Conservation (phyloP, 495 filamentous ascomycete genomes). For the Aspergillus steynii region DNA sequence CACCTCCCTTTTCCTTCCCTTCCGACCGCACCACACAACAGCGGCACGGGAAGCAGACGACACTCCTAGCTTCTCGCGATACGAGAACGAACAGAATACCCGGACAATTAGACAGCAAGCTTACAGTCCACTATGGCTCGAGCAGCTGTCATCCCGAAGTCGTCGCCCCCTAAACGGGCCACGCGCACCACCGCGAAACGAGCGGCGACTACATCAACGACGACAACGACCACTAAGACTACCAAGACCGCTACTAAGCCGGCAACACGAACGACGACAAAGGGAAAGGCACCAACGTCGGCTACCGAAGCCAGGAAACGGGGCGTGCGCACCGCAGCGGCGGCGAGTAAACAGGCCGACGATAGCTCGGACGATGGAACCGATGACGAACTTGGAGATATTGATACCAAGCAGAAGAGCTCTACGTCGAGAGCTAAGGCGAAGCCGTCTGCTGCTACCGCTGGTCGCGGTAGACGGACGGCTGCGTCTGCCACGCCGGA, state of each 20-base stretch:
- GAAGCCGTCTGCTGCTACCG: conserved; percentile 19
- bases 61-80: not conserved
- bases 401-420: conserved; percentile 23
- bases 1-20: not conserved
- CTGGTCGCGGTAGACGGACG: conserved; percentile 22
- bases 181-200: conserved; percentile 30
- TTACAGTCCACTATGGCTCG: conserved; percentile 37
- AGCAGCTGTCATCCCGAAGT: conserved; percentile 40
- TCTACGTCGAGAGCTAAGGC: conserved; percentile 19
- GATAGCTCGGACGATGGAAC: conserved; percentile 34
- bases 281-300: conserved; percentile 15
- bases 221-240: conserved; percentile 17
- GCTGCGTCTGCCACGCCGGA: conserved; percentile 13
- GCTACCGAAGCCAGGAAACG: conserved; percentile 18
- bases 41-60: not conserved
- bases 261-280: conserved; percentile 22
- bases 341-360: conserved; percentile 10
- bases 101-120: not conserved
- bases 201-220: conserved; percentile 21
- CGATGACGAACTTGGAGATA: conserved; percentile 42
- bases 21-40: not conserved
- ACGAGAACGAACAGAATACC: not conserved
- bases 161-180: conserved; percentile 35
- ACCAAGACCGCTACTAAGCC: conserved; percentile 14
- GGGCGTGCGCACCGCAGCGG: conserved; percentile 3